phyloP scores from a whole-genome alignment of 345 rosid species.

The Brassica nigra region DNA sequence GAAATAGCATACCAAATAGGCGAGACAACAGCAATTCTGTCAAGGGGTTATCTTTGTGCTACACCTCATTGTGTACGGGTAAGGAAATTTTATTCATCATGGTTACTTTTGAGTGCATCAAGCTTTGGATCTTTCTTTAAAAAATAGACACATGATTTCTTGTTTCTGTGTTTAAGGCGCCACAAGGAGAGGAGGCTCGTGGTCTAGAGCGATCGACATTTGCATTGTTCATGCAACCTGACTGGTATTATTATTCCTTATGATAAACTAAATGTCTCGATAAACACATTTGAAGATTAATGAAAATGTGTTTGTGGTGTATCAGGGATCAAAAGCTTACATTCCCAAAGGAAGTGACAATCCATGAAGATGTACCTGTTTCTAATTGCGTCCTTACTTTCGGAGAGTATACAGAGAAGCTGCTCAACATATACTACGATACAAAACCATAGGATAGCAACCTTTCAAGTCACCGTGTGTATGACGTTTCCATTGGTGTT shows the following conservation, averaged over 20 bases:
- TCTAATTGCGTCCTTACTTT: constrained; percentile 58
- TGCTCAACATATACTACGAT: constrained; percentile 75
- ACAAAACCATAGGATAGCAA: constrained; percentile 40
- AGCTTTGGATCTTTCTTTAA: background rate
- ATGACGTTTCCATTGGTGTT: constrained; percentile 14
- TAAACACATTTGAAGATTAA: background rate
- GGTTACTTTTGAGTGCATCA: constrained; percentile 2
- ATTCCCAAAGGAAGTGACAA: constrained; percentile 60
- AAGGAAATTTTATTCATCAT: background rate
- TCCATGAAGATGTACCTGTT: constrained; percentile 61
- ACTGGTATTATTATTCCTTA: constrained; percentile 57
- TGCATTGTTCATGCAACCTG: constrained; percentile 97
- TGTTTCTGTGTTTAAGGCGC: constrained; percentile 56
- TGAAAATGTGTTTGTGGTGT: constrained; percentile 6
- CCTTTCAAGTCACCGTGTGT: background rate
- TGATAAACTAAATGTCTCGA: background rate
- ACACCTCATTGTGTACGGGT: constrained; percentile 97
- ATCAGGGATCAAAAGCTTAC: constrained; percentile 78
- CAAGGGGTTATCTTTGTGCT: constrained; percentile 85
- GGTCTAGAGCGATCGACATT: constrained; percentile 84
- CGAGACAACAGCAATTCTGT: constrained; percentile 80
- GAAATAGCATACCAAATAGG: constrained; percentile 97
- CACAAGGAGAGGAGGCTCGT: constrained; percentile 64
- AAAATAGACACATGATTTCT: background rate
- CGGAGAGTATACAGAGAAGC: constrained; percentile 82